Conservation (phyloP, 257 asterid species). For the Solanum acaule region DNA sequence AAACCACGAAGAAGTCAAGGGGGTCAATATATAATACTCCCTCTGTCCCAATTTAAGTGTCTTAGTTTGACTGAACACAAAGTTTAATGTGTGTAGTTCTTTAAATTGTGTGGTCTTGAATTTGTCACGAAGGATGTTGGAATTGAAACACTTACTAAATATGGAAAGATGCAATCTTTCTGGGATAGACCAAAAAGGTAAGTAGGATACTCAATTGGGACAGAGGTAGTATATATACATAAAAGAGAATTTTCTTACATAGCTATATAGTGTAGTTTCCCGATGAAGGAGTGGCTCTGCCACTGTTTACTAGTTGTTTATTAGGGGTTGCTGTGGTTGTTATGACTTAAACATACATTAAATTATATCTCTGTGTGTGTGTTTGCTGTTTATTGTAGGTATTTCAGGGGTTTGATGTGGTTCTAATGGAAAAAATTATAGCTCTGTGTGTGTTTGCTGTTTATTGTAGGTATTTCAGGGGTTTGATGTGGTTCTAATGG, state of each 20-base stretch:
- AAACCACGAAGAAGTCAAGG: background rate
- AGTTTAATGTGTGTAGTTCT: background rate
- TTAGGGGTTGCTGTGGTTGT: background rate
- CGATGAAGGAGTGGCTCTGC: background rate
- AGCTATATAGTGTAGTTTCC: background rate
- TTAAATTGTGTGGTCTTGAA: background rate
- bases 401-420: background rate
- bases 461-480: background rate
- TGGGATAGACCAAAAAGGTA: background rate
- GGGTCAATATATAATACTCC: background rate
- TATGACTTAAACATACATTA: background rate
- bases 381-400: background rate
- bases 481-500: background rate
- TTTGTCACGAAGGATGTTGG: background rate
- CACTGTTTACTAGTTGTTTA: background rate
- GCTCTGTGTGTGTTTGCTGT: background rate
- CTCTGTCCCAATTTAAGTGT: background rate
- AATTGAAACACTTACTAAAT: background rate
- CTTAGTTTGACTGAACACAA: background rate
- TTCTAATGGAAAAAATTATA: background rate
- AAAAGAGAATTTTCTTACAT: background rate
- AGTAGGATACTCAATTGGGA: background rate
- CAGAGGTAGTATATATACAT: background rate
- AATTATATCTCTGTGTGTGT: background rate
- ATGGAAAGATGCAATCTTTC: background rate